phyloP scores from a whole-genome alignment of 2,329 filamentous ascomycete species.

The Arthrobotrys entomopaga region DNA sequence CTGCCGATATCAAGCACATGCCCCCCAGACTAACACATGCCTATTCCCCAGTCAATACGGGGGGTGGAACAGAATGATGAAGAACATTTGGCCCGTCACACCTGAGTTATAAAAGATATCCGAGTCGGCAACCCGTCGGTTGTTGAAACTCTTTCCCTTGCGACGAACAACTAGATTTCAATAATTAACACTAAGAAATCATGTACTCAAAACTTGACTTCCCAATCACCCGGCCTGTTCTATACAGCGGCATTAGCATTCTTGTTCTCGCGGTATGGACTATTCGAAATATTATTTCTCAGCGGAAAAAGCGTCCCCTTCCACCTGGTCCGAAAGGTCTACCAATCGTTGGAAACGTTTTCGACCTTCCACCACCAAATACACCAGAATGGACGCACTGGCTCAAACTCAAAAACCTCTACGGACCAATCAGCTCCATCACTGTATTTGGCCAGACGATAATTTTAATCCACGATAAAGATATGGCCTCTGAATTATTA shows the following conservation, averaged over 20 bases:
- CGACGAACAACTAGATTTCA: too few relatives aligned
- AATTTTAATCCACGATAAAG: conserved; percentile 63
- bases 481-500: conserved; percentile 62
- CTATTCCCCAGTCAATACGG: too few relatives aligned
- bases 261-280: conserved; percentile 5
- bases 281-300: conserved; percentile 18
- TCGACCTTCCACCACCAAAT: conserved; percentile 54
- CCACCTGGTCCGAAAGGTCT: conserved; percentile 40
- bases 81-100: too few relatives aligned
- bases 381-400: conserved; percentile 63
- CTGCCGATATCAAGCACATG: too few relatives aligned
- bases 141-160: too few relatives aligned
- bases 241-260: conserved; percentile 23
- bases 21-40: too few relatives aligned
- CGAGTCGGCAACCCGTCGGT: too few relatives aligned
- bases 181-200: too few relatives aligned
- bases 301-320: conserved; percentile 16
- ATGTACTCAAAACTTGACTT: too few relatives aligned
- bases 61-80: too few relatives aligned
- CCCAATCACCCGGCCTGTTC: conserved; percentile 1
- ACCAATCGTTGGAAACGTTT: conserved; percentile 33
- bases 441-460: conserved; percentile 64
- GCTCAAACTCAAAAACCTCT: conserved; percentile 62
- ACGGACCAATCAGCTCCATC: conserved; percentile 62
- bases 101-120: too few relatives aligned